phyloP scores from a whole-genome alignment of 371 early-diverging fungal species.

The Mortierella sp. region DNA sequence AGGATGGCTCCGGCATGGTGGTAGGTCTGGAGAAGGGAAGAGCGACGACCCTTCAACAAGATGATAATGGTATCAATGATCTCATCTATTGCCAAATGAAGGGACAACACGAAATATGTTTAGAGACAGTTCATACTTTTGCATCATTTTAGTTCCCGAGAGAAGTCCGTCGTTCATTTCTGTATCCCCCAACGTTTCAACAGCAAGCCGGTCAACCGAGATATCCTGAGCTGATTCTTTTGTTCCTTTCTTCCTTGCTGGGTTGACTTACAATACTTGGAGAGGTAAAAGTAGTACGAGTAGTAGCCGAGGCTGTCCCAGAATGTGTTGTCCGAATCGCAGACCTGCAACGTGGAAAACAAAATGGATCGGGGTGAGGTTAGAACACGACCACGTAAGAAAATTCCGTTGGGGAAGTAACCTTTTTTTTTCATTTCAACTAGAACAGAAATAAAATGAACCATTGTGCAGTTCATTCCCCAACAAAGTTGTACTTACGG shows the following conservation, averaged over 20 bases:
- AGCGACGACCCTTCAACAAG: slow-evolving; percentile 83
- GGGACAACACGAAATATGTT: background rate
- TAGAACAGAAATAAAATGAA: background rate
- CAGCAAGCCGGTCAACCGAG: background rate
- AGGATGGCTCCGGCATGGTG: slow-evolving; percentile 94
- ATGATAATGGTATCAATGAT: slow-evolving; percentile 90
- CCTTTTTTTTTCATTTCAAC: slow-evolving; percentile 35
- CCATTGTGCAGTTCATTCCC: slow-evolving; percentile 62
- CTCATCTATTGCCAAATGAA: slow-evolving; percentile 64
- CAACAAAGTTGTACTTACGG: slow-evolving; percentile 46
- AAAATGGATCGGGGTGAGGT: slow-evolving; percentile 19
- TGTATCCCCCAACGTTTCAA: background rate
- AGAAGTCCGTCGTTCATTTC: background rate
- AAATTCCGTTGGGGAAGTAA: background rate
- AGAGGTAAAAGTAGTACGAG: slow-evolving; percentile 76
- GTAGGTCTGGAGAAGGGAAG: slow-evolving; percentile 87
- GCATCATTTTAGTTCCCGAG: background rate
- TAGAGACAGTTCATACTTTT: background rate
- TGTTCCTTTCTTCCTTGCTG: background rate
- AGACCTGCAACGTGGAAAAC: slow-evolving; percentile 56
- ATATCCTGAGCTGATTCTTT: background rate
- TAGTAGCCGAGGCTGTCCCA: slow-evolving; percentile 70
- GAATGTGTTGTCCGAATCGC: slow-evolving; percentile 64
- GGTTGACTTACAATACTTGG: slow-evolving; percentile 69
- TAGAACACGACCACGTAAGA: slow-evolving; percentile 59